phyloP scores from a whole-genome alignment of 2,329 filamentous ascomycete genomes.

The Scopulariopsis brevicaulis region DNA sequence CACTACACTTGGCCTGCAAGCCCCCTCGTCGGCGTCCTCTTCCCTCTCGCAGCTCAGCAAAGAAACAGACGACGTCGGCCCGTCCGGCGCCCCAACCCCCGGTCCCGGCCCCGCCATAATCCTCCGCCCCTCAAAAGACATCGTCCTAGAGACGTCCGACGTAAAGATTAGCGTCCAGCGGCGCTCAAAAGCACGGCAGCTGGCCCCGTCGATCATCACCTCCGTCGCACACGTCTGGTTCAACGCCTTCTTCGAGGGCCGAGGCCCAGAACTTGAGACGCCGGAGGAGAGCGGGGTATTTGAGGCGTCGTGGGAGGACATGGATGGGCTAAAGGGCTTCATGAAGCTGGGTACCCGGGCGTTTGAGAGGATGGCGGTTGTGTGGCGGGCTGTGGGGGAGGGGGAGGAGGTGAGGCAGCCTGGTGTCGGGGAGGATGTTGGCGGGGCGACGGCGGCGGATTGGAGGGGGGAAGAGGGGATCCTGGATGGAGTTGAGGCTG shows the following conservation, averaged over 20 bases:
- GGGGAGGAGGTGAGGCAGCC: slow-evolving; percentile 45
- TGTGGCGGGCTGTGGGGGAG: slow-evolving; percentile 53
- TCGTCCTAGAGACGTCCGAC: slow-evolving; percentile 71
- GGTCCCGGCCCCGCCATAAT: slow-evolving; percentile 59
- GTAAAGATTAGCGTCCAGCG: slow-evolving; percentile 85
- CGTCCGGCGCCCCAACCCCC: not conserved
- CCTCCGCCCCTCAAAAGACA: slow-evolving; percentile 56
- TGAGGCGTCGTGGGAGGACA: slow-evolving; percentile 47
- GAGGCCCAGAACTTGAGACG: slow-evolving; percentile 55
- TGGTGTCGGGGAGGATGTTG: slow-evolving; percentile 52
- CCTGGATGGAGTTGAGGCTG: slow-evolving; percentile 25
- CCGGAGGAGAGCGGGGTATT: slow-evolving; percentile 57
- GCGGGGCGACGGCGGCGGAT: slow-evolving; percentile 58
- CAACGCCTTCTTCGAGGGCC: slow-evolving; percentile 85
- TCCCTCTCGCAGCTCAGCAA: not conserved
- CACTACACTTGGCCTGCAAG: not conserved
- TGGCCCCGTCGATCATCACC: slow-evolving; percentile 79
- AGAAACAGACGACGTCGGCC: not conserved
- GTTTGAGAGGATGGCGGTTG: slow-evolving; percentile 71
- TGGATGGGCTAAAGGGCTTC: slow-evolving; percentile 94
- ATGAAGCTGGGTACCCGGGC: slow-evolving; percentile 70
- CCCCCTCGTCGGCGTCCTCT: not conserved
- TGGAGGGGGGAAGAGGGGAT: slow-evolving; percentile 53
- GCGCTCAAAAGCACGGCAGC: slow-evolving; percentile 62
- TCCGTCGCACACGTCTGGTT: slow-evolving; percentile 95